Conservation (phyloP, 768 basidiomycete species). For the Lanmaoa rubissima region DNA sequence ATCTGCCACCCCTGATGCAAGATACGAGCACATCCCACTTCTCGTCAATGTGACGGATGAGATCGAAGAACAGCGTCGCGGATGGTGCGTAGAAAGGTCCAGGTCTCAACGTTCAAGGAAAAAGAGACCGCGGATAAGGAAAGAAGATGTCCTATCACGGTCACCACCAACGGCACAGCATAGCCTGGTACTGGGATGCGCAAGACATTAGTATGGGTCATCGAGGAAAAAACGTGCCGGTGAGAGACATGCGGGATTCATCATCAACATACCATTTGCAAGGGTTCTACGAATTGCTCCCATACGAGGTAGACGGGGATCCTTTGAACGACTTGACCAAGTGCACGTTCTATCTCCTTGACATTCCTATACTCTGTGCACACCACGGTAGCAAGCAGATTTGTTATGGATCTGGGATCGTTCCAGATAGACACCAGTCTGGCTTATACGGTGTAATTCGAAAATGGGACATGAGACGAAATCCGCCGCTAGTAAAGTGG, state of each 20-base stretch:
- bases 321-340: conserved; percentile 1
- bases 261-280: conserved; percentile 14
- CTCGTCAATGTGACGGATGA: conserved; percentile 17
- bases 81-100: background rate
- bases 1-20: conserved; percentile 14
- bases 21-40: conserved; percentile 18
- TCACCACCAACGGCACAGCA: conserved; percentile 17
- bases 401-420: too few species aligned
- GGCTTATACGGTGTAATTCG: too few species aligned
- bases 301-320: conserved; percentile 8
- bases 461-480: too few species aligned
- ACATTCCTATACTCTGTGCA: conserved; percentile 2
- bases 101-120: conserved; percentile 11
- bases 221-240: background rate
- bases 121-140: conserved; percentile 27
- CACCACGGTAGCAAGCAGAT: background rate
- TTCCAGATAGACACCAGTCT: too few species aligned
- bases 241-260: conserved; percentile 2
- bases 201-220: background rate
- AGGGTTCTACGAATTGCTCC: background rate
- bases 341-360: conserved; percentile 5
- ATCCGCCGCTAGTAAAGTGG: too few species aligned
- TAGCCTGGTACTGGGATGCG: conserved; percentile 7
- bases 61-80: conserved; percentile 7
- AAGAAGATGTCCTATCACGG: conserved; percentile 9